These are phyloP conservation scores for Paramecium caudatum DNA, from an alignment of 73 alveolate species.

Conservation along the genomic window DNA sequence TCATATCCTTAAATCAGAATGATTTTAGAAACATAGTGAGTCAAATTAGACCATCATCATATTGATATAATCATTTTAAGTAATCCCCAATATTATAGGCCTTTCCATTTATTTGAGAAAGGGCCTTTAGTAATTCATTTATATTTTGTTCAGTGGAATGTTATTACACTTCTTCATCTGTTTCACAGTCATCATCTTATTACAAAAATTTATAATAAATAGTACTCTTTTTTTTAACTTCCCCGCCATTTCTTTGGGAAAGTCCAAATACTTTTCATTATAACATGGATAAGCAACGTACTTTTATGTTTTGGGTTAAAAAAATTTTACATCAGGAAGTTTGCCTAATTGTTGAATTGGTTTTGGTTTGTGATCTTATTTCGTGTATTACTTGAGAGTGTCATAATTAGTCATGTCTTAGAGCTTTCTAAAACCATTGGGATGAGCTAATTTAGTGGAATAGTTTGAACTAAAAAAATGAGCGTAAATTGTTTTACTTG, in stretches of 20 bases:
- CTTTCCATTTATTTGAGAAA: not conserved
- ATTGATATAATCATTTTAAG: too few species aligned
- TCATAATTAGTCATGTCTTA: constrained; percentile 3
- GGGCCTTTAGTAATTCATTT: not conserved
- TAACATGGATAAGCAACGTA: constrained; percentile 33
- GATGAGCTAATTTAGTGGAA: not conserved
- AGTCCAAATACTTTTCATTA: constrained; percentile 13
- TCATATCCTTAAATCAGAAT: too few species aligned
- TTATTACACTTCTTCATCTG: constrained; percentile 23
- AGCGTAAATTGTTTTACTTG: constrained; percentile 48
- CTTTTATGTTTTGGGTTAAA: not conserved
- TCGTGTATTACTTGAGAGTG: not conserved
- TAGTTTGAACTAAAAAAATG: constrained; percentile 29
- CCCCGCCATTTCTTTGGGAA: not conserved
- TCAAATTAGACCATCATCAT: too few species aligned
- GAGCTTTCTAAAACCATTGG: constrained; percentile 26
- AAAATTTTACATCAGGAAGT: constrained; percentile 31
- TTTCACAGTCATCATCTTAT: constrained; percentile 28
- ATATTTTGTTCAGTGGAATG: constrained; percentile 13
- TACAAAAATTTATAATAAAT: not conserved
- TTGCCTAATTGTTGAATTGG: too few species aligned
- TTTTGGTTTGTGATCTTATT: too few species aligned
- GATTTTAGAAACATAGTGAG: too few species aligned
- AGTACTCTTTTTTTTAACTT: constrained; percentile 29
- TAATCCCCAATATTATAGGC: not conserved